Base-by-base conservation (phyloP, 2,329 filamentous ascomycete species). In the Alternaria angustiovoidea region DNA sequence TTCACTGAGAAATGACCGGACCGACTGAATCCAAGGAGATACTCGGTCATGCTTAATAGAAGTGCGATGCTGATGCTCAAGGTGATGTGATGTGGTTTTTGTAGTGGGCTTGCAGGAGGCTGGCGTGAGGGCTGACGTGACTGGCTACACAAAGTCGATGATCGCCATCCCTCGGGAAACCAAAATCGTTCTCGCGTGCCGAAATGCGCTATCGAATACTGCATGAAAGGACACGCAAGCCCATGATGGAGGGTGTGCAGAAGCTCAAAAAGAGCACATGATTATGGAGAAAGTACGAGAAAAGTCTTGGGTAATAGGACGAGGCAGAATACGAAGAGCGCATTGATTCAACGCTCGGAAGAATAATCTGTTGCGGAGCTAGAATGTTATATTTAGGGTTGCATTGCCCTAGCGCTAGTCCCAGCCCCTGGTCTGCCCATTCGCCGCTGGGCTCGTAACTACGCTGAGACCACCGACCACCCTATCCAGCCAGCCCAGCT, bases 321-420 rank as follows among this genome's bases (percentile, higher is more conserved):
- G 20, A 22, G 20, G 20, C 39, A 42, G 30, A 38, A 49, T 49
- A 51, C 49, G 49, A 51, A 14, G 20, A 4, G 32, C 39, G 57
- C 57, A 59, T 59, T 53, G 54, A 47, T 34, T 32, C 7, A 9
- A 24, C 8, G 5, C 38, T 44, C 52, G 51, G 57, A 26, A 56
- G 30, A 32, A 56, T 51, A 43, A 49, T 44, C 36, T 55, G 57
- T 44, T 59, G 57, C 57, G 57, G 57, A 59, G 57, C 57, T 44
- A 32, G 52, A 39, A 44, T 55, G 57, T 59, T 59, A 59, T 59
- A 59, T 55, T 59, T 59, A 59, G 57, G 34, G 57, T 43, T 53
- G 32, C 48, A 47, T 53, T 39, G 51, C 43, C 36, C 41, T 54
- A 48, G 56, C 56, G 51, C 56, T 22, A 53, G 34, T 28, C 20